Evolutionary conservation across 2,329 filamentous ascomycete species (phyloP), one percentile per base, ranked within the genome.

Genomic region (Fusarium xyrophilum): DNA sequence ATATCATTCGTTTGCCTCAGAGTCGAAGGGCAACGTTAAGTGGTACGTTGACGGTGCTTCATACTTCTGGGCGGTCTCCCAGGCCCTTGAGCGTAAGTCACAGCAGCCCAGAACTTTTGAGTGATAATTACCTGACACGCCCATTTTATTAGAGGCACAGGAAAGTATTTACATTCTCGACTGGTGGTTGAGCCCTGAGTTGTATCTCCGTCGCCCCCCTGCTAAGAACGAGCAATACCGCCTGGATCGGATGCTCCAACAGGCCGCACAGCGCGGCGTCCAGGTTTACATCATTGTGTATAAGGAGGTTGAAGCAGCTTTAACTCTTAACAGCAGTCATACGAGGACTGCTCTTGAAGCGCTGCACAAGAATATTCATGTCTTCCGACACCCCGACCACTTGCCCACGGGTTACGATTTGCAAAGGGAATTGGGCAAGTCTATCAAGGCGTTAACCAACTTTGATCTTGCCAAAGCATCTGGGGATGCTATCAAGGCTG

Each of bases 341-440:
- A 65, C 62, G 5, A 60, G 62, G 10, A 65, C 61, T 39, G 43
- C 61, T 14, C 47, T 65, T 6, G 62, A 65, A 39, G 54, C 54
- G 13, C 43, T 65, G 7, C 54, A 65, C 39, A 35, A 65, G 17
- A 44, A 52, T 1, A 60, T 65, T 14, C 86, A 88, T 44, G 93
- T 97, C 14, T 96, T 97, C 78, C 86, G 94, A 23, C 93, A 97
- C 76, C 95, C 95, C 5, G 94, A 97, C 74, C 94, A 97, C 80
- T 79, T 90, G 7, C 92, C 93, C 3, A 92, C 91, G 70, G 87
- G 88, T 48, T 86, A 91, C 67, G 89, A 88, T 33, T 74, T 94
- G 23, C 83, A 87, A 39, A 86, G 88, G 1, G 83, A 94, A 27
- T 87, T 97, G 65, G 86, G 91, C 51, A 86, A 89, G 56, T 87